These are phyloP conservation scores for Theileria parva DNA, from an alignment of 169 alveolate species.

Conservation along the genomic window DNA sequence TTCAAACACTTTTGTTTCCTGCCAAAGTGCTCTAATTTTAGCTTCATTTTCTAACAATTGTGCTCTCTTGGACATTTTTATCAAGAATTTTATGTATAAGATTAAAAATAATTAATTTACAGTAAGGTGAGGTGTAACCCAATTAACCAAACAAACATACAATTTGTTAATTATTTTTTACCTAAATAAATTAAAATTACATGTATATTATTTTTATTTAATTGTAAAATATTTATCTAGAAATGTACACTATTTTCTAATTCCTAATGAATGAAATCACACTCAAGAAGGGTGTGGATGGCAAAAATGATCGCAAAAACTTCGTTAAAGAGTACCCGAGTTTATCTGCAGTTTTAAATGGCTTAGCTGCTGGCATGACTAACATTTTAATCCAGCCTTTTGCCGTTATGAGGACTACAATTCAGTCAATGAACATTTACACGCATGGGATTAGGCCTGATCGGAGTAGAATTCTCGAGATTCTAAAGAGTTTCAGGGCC, in stretches of 20 bases:
- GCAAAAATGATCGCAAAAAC: constrained; percentile 23
- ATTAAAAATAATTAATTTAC: neutral
- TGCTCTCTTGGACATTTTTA: constrained; percentile 83
- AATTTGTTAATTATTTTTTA: neutral
- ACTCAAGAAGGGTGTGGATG: too few species aligned
- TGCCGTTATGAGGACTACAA: constrained; percentile 48
- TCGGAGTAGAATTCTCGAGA: constrained; percentile 11
- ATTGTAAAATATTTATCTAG: neutral
- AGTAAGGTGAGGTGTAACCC: neutral
- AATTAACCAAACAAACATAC: neutral
- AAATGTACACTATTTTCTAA: too few species aligned
- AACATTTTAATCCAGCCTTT: constrained; percentile 56
- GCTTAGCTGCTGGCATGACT: constrained; percentile 51
- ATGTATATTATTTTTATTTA: neutral
- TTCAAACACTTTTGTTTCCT: constrained; percentile 82
- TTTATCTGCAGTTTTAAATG: constrained; percentile 53
- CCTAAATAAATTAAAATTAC: neutral
- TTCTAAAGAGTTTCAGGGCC: constrained; percentile 25
- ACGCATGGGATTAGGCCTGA: constrained; percentile 39
- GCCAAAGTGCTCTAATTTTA: constrained; percentile 86
- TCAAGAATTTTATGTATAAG: neutral
- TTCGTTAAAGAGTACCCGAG: constrained; percentile 40
- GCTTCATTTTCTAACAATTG: constrained; percentile 85
- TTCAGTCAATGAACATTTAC: constrained; percentile 62
- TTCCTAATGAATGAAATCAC: too few species aligned